Base-by-base conservation (phyloP, 78 protist species). In the Dictyostelium purpureum region DNA sequence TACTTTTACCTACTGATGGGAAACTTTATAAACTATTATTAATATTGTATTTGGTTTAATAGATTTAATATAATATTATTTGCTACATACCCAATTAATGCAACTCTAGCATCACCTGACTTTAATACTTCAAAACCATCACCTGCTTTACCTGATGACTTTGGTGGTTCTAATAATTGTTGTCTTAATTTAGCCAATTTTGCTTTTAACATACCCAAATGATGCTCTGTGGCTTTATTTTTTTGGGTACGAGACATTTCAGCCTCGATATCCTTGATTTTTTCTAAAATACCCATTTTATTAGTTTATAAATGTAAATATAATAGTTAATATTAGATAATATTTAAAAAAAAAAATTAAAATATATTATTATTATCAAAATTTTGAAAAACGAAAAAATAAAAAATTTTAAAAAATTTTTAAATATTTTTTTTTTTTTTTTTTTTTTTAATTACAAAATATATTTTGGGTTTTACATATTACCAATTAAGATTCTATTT, bases 1-100 rank as follows among this genome's bases (percentile, higher is more conserved):
- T 99, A 19, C 99, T 98, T 94, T 99, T 99, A 66, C 99, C 99
- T 7, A 99, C 94, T 49, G 94, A 90, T 77, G 94, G 94, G 74
- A 90, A 90, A 90, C 93, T 79, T n/a, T n/a, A 45, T 4, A 7
- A 51, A n/a, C 49, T 9, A 43, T 4, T 43, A 7, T 43, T 43
- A 43, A 9, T 43, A 4, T 9, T 4, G 7, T 43, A 73, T 21
- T 18, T 61, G 37, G 10, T 26, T 31, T 7, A 18, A 31, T 31
- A 31, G 2, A 51, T 19, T 35, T 33, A 24, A 16, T 59, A 4
- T 38, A 52, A 35, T 56, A 10, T 6, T n/a, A n/a, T n/a, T n/a
- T n/a, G n/a, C n/a, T n/a, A 28, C 54, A 10, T 77, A 88, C 93
- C 97, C 99, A 38, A 98, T 95, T 85, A 98, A 21, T 9, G 97